phyloP scores from a whole-genome alignment of 106 monocot genomes.

The Dendrobium chrysotoxum region DNA sequence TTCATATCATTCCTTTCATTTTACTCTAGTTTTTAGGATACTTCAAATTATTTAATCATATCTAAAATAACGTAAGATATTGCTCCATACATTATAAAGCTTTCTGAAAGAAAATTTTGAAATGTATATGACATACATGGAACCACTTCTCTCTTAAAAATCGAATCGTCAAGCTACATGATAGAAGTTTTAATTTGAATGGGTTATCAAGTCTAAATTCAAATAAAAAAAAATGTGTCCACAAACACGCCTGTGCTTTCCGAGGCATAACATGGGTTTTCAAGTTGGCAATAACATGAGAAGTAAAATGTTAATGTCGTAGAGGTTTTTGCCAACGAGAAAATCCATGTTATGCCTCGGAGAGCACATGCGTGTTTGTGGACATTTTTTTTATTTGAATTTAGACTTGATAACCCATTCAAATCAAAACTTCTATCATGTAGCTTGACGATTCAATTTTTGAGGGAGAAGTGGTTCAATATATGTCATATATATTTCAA shows the following conservation, averaged over 20 bases:
- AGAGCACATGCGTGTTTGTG: conserved; percentile 38
- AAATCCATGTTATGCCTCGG: conserved; percentile 71
- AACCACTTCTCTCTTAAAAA: not conserved
- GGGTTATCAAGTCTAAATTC: not conserved
- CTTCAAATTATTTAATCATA: not conserved
- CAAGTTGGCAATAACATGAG: conserved; percentile 78
- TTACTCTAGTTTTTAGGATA: not conserved
- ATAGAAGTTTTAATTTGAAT: not conserved
- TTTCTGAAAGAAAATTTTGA: no score
- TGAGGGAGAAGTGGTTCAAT: not conserved
- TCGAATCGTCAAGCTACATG: not conserved
- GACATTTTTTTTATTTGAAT: not conserved
- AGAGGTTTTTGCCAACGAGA: conserved; percentile 70
- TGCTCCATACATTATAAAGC: not conserved
- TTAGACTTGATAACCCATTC: not conserved
- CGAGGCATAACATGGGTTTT: conserved; percentile 65
- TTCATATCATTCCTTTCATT: not conserved
- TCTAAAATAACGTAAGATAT: not conserved
- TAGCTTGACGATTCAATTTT: not conserved
- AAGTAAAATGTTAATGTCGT: conserved; percentile 59
- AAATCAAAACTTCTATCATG: not conserved
- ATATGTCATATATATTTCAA: not conserved
- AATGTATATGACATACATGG: not conserved
- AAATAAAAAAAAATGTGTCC: not conserved
- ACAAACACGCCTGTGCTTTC: conserved; percentile 43